These are phyloP conservation scores for Anisodus acutangulus DNA, from an alignment of 257 asterid species.

Conservation along the genomic window DNA sequence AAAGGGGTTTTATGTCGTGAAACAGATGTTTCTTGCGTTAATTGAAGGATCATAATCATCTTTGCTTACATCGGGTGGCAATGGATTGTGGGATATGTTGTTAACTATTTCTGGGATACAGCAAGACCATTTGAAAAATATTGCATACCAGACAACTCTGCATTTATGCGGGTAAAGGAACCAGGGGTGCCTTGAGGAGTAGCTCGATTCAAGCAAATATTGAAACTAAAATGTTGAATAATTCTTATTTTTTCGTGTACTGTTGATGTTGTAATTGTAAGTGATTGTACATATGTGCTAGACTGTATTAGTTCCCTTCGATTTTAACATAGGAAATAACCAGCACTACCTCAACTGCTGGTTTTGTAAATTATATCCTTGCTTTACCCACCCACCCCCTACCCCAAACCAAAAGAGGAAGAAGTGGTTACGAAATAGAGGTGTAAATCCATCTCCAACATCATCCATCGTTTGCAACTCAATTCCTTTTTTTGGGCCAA, in stretches of 20 bases:
- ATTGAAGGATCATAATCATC: not conserved
- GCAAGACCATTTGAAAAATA: not conserved
- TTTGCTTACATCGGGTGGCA: not conserved
- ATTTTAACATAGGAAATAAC: slow-evolving; percentile 8
- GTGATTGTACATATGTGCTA: slow-evolving; percentile 4
- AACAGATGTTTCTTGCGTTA: not conserved
- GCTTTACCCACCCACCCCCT: not conserved
- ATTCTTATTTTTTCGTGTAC: not conserved
- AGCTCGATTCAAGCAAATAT: not conserved
- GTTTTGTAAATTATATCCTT: slow-evolving; percentile 1
- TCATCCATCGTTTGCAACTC: not conserved
- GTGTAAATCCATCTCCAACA: slow-evolving; percentile 18
- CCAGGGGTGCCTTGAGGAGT: not conserved
- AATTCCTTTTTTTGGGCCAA: slow-evolving; percentile 14
- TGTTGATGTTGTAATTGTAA: not conserved
- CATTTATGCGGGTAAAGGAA: not conserved
- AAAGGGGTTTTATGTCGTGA: not conserved
- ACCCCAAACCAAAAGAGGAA: not conserved
- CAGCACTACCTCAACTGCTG: slow-evolving; percentile 8
- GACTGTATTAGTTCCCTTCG: not conserved
- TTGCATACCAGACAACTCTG: not conserved
- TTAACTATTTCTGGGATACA: not conserved
- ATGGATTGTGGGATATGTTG: not conserved
- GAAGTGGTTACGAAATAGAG: not conserved
- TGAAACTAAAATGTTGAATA: not conserved